Percentiles rank a stretch among this genome's conserved stretches.
Conservation (phyloP, 805 yeast genomes). For the Cyberlindnera meyerae region DNA sequence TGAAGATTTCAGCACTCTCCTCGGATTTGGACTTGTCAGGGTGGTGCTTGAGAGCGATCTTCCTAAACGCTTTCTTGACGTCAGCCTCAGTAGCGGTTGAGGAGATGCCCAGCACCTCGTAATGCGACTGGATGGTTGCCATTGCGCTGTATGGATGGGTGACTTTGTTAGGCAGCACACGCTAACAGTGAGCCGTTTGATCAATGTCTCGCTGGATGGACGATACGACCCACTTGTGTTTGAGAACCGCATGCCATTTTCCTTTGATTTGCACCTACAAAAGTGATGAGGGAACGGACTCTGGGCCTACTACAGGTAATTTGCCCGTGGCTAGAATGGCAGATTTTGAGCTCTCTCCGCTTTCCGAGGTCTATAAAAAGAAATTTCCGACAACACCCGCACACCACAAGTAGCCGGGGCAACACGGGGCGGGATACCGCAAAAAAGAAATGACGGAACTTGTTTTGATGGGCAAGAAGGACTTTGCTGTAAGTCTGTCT, state of each 20-base stretch:
- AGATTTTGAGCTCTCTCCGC: too few species aligned
- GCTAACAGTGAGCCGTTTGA: background rate
- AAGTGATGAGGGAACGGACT: too few species aligned
- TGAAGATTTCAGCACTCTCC: slow-evolving; percentile 27
- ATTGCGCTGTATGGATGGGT: background rate
- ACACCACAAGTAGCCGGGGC: background rate
- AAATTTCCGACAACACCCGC: too few species aligned
- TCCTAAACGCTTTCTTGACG: slow-evolving; percentile 35
- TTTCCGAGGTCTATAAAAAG: too few species aligned
- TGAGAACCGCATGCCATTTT: too few species aligned
- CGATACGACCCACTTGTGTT: too few species aligned
- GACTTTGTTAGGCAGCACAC: background rate
- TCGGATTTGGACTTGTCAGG: slow-evolving; percentile 37
- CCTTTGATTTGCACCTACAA: too few species aligned
- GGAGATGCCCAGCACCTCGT: slow-evolving; percentile 27
- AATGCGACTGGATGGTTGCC: slow-evolving; percentile 15
- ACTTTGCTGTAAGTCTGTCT: too few species aligned
- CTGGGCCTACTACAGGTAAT: too few species aligned
- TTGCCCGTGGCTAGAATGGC: too few species aligned
- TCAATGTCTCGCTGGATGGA: too few species aligned
- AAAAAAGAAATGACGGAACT: background rate
- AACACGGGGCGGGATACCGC: background rate
- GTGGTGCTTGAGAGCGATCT: slow-evolving; percentile 37
- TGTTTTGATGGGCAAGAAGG: background rate
- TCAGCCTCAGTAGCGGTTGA: slow-evolving; percentile 22